Conservation (phyloP, 805 yeast genomes). For the Ogataea neopini region DNA sequence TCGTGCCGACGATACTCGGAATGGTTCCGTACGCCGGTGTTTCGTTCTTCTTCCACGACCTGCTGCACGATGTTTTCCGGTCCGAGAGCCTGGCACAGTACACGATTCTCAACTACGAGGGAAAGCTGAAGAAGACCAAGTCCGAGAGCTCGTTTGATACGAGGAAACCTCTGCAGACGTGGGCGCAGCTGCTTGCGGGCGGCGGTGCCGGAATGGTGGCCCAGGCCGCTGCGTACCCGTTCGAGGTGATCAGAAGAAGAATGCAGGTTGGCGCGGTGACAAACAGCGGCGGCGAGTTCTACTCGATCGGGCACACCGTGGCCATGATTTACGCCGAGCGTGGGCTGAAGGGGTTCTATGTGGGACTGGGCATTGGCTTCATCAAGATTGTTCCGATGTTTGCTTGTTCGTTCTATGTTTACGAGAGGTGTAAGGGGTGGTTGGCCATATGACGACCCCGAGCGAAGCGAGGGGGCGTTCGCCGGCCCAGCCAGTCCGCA, state of each 20-base stretch:
- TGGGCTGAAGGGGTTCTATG: slow-evolving; percentile 87
- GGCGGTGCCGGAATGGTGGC: slow-evolving; percentile 95
- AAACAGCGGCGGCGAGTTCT: slow-evolving; percentile 55
- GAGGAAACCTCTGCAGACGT: slow-evolving; percentile 71
- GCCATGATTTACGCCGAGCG: slow-evolving; percentile 63
- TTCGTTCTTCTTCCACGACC: slow-evolving; percentile 91
- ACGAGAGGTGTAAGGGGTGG: slow-evolving; percentile 76
- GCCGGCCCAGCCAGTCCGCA: no score
- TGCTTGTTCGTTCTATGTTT: slow-evolving; percentile 93
- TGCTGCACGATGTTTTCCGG: slow-evolving; percentile 82
- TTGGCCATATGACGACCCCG: slow-evolving; percentile 52
- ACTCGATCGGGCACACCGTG: slow-evolving; percentile 56
- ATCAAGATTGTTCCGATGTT: slow-evolving; percentile 96
- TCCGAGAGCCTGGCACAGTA: slow-evolving; percentile 53
- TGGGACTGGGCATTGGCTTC: slow-evolving; percentile 94
- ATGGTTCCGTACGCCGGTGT: slow-evolving; percentile 99
- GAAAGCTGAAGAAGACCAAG: slow-evolving; percentile 20
- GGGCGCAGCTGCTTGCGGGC: slow-evolving; percentile 94
- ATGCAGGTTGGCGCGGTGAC: slow-evolving; percentile 92
- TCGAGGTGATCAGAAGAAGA: slow-evolving; percentile 90
- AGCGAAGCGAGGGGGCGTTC: slow-evolving; percentile 1
- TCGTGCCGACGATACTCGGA: slow-evolving; percentile 89
- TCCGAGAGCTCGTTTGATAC: slow-evolving; percentile 41
- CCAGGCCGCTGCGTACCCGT: slow-evolving; percentile 95
- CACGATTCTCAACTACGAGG: slow-evolving; percentile 40